Conservation (phyloP, 257 asterid genomes). For the Gardenia jasminoides region DNA sequence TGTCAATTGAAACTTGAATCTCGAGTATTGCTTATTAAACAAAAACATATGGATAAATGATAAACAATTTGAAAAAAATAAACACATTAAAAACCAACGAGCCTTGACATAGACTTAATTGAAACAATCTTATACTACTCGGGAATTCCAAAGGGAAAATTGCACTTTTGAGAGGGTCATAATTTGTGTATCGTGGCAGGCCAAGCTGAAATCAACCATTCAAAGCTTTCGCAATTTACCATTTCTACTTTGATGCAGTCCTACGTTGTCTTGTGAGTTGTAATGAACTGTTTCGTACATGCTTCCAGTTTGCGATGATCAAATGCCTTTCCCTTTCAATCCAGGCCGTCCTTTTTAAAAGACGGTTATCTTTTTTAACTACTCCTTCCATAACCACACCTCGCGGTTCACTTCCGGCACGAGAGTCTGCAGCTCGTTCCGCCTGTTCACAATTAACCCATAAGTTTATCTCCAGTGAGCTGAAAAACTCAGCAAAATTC, state of each 20-base stretch:
- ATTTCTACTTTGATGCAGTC: neutral
- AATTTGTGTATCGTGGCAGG: too few relatives aligned
- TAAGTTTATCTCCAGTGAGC: constrained; percentile 10
- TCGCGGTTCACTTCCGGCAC: neutral
- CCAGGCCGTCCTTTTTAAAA: neutral
- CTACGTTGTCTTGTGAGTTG: neutral
- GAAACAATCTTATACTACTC: too few relatives aligned
- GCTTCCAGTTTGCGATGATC: neutral
- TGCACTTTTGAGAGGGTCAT: too few relatives aligned
- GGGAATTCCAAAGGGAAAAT: too few relatives aligned
- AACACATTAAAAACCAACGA: too few relatives aligned
- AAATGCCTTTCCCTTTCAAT: constrained; percentile 7
- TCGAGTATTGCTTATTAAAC: too few relatives aligned
- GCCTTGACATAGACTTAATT: too few relatives aligned
- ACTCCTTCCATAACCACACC: neutral
- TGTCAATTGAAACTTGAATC: too few relatives aligned
- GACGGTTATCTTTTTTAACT: neutral
- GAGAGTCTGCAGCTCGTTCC: neutral
- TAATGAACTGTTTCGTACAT: neutral
- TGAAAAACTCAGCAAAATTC: constrained; percentile 22
- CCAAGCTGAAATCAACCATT: too few relatives aligned
- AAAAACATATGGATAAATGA: too few relatives aligned
- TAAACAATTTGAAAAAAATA: too few relatives aligned
- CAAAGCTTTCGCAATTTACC: too few relatives aligned
- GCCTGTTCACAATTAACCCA: neutral